Percentiles rank a stretch among this genome's conserved stretches.
These are phyloP conservation scores for Protomyces lactucae-debilis DNA, from an alignment of 1,139 yeast species.

Conservation along the genomic window DNA sequence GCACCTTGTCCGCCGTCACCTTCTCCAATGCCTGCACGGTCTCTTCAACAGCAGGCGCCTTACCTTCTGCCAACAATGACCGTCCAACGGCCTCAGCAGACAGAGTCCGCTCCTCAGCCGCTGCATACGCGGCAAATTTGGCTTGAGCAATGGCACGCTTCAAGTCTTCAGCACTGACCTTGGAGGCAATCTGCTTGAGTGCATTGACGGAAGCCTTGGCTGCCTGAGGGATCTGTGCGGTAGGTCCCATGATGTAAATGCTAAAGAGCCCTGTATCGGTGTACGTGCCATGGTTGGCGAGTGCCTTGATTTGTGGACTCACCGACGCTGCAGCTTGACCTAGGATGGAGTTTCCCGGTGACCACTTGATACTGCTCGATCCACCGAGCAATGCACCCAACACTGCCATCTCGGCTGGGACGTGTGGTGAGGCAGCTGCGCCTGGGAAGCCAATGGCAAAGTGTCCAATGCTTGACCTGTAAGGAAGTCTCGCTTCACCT, in stretches of 20 bases:
- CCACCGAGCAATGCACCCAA: conserved; percentile 71
- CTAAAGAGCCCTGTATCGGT: conserved; percentile 79
- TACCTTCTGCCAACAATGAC: conserved; percentile 37
- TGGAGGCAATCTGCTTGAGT: conserved; percentile 31
- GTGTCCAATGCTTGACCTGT: conserved; percentile 54
- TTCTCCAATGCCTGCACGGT: conserved; percentile 39
- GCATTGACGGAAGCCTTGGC: conserved; percentile 51
- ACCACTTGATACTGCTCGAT: conserved; percentile 44
- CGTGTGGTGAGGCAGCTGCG: conserved; percentile 41
- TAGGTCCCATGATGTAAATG: conserved; percentile 57
- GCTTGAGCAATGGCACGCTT: conserved; percentile 48
- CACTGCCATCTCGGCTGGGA: conserved; percentile 62
- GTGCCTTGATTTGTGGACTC: conserved; percentile 41
- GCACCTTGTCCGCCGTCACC: conserved; percentile 47
- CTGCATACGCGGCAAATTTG: conserved; percentile 40
- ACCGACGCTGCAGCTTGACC: conserved; percentile 44
- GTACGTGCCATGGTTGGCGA: conserved; percentile 60
- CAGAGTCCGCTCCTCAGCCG: conserved; percentile 43
- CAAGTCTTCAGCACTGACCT: conserved; percentile 41
- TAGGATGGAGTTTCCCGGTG: conserved; percentile 48
- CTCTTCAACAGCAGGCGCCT: conserved; percentile 29
- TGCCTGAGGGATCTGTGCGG: conserved; percentile 54
- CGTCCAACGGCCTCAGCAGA: conserved; percentile 33
- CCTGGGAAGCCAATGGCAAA: conserved; percentile 83
- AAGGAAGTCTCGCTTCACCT: conserved; percentile 76